These are phyloP conservation scores for Boletus speciosus DNA, from an alignment of 768 basidiomycete species.

Conservation along the genomic window DNA sequence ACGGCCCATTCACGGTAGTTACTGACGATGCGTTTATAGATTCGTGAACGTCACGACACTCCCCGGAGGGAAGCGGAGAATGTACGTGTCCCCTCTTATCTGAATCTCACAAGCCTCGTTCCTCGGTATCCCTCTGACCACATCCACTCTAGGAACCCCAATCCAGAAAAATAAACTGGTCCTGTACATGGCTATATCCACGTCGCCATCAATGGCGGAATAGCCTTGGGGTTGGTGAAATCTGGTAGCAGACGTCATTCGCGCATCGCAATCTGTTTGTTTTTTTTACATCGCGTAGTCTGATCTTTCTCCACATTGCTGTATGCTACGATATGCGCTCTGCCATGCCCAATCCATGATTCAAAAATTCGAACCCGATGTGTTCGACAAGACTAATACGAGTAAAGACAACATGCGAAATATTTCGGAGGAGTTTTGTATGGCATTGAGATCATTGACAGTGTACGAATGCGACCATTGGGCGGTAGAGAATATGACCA, in stretches of 20 bases:
- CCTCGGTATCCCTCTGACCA: slow-evolving; percentile 31
- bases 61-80: slow-evolving; percentile 91
- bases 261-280: background rate
- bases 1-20: background rate
- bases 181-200: slow-evolving; percentile 5
- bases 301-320: slow-evolving; percentile 2
- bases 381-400: background rate
- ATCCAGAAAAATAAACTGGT: slow-evolving; percentile 26
- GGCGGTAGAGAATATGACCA: no score
- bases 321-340: slow-evolving; percentile 24
- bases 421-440: no score
- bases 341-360: slow-evolving; percentile 20
- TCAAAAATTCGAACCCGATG: background rate
- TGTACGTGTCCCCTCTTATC: slow-evolving; percentile 63
- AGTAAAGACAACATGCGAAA: no score
- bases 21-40: slow-evolving; percentile 35
- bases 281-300: slow-evolving; percentile 12
- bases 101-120: slow-evolving; percentile 79
- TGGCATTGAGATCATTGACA: no score
- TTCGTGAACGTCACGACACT: slow-evolving; percentile 93
- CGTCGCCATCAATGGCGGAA: slow-evolving; percentile 14
- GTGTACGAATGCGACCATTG: no score
- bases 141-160: slow-evolving; percentile 23
- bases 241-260: slow-evolving; percentile 5
- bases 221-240: slow-evolving; percentile 9